Base-by-base conservation (phyloP, 495 filamentous ascomycete species). In the Trichoderma orchidacearum region DNA sequence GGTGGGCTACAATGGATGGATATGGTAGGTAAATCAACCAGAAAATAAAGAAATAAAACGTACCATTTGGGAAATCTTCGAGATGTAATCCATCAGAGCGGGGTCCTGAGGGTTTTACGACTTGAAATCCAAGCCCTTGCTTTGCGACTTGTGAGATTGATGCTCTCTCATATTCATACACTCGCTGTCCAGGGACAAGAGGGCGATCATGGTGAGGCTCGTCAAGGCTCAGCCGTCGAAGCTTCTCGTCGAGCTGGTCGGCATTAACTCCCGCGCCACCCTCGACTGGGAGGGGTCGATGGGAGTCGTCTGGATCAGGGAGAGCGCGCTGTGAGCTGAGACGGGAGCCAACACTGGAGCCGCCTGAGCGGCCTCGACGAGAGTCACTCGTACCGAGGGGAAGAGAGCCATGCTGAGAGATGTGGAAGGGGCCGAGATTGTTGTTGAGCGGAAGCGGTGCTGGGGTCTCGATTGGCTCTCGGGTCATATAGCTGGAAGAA, bases 51-150 rank as follows among this genome's bases (percentile, higher is more conserved):
- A 9, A 29, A 45, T 13, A 29, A 53, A 9, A 73, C 80, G 57
- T 74, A 93, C 90, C 90, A 72, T 94, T 94, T 9, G 90, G 90
- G 58, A 94, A 84, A 41, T 81, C 73, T 23, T 79, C 76, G 51
- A 95, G 67, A 57, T 80, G 75, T 17, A 77, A 58, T 54, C 75
- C 72, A 41, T 72, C 72, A 29, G 66, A 64, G 11, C 56, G 60
- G 15, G 62, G 53, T 29, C 72, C 75, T 21, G 63, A 68, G 50
- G 72, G 74, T 66, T 81, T 82, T 55, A 82, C 68, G 30, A 91
- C 77, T 64, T 79, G 81, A 68, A 89, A 89, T 35, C 69, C 76
- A 57, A 71, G 61, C 34, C 71, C 71, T 59, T 73, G 78, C 60
- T 69, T 72, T 8, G 71, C 66, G 56, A 68, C 64, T 36, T 67